Evolutionary conservation across 805 yeast genomes (phyloP), one percentile per base, ranked within the genome.

Genomic region (Teunomyces atbi): DNA sequence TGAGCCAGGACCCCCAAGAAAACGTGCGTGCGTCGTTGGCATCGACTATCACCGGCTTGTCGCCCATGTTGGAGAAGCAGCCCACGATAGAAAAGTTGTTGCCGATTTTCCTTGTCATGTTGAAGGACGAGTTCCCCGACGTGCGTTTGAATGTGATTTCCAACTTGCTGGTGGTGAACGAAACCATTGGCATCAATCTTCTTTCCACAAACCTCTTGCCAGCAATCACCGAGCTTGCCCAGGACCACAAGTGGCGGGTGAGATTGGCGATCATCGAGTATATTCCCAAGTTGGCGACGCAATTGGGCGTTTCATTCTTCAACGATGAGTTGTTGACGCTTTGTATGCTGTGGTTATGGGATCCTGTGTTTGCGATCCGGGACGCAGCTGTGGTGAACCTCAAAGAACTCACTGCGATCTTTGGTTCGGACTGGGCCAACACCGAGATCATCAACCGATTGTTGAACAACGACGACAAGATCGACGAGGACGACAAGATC

Each of bases 261-360:
- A 83, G 98, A 63, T 77, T 94, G 63, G 98, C 98, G 8, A 94
- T 94, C 51, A 94, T 94, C 60, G 96, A 94, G 65, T 94, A 94
- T 69, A 89, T 91, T 55, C 99, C 99, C 26, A 77, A 92, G 52
- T 75, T 94, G 54, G 97, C 98, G 6, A 86, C 87, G 58, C 98
- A 94, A 69, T 76, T 94, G 49, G 99, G 99, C 23, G 91, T 87
- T 44, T 83, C 89, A 23, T 90, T 92, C 60, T 94, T 94, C 69
- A 94, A 94, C 66, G 87, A 89, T 63, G 96, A 91, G 59, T 76
- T 94, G 54, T 90, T 96, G 52, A 84, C 87, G 42, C 75, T 94
- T 56, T 94, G 97, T 60, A 80, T 94, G 80, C 86, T 91, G n/a
- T 94, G 99, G 98, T 75, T 94, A 54, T 91, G 97, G 96, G 99